Percentiles rank a stretch among this genome's conserved stretches.
Evolutionary conservation across 257 asterid species (phyloP).

Genomic region (Gentiana macrophylla): DNA sequence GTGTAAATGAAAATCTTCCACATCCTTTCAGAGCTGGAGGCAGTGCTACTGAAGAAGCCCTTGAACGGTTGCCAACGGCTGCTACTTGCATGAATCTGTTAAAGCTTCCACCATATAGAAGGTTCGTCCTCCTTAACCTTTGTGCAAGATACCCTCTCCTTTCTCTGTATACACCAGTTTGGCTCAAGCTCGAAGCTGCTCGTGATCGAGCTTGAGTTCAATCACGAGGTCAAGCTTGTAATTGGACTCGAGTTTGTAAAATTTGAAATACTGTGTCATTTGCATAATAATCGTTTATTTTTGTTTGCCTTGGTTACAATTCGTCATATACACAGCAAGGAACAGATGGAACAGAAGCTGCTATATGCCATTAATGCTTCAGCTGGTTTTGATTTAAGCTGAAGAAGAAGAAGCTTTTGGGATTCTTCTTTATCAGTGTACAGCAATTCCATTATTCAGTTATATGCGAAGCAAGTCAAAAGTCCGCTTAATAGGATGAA

Average conservation of each 20-base stretch:
- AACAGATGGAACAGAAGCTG: slow-evolving; percentile 82
- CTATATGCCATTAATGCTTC: slow-evolving; percentile 78
- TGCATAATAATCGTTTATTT: too few relatives aligned
- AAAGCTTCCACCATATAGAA: slow-evolving; percentile 93
- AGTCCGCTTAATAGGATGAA: too few relatives aligned
- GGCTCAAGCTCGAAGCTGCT: too few relatives aligned
- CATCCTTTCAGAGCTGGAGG: slow-evolving; percentile 67
- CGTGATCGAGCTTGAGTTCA: too few relatives aligned
- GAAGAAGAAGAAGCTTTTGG: slow-evolving; percentile 41
- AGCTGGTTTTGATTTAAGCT: slow-evolving; percentile 96
- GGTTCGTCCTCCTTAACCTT: slow-evolving; percentile 31
- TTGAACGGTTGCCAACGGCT: slow-evolving; percentile 89
- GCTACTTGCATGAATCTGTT: slow-evolving; percentile 99
- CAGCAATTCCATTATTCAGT: too few relatives aligned
- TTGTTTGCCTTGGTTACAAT: too few relatives aligned
- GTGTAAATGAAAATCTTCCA: not conserved
- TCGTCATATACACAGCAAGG: slow-evolving; percentile 46
- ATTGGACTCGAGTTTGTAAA: not conserved
- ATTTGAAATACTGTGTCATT: too few relatives aligned
- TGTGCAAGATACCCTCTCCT: too few relatives aligned
- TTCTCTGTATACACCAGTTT: not conserved
- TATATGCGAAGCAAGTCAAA: too few relatives aligned
- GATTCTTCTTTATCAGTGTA: too few relatives aligned
- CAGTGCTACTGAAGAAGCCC: slow-evolving; percentile 72
- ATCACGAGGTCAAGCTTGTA: too few relatives aligned